Conservation (phyloP, 768 basidiomycete species). For the Trametes coccinea region DNA sequence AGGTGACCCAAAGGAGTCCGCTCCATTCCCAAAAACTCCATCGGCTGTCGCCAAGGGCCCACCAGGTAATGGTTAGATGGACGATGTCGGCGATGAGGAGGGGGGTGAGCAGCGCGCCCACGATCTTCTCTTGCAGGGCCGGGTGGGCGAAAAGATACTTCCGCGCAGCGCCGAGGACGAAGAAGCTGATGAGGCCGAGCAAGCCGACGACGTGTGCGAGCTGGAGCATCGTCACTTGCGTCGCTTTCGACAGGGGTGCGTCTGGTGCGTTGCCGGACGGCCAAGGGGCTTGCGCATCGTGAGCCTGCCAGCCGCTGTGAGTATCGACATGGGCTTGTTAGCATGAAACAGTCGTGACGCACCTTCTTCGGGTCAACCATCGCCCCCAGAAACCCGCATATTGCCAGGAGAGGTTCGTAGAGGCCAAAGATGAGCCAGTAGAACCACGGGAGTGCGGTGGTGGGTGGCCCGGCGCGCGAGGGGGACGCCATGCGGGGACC, state of each 20-base stretch:
- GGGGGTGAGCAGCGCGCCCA: conserved; percentile 61
- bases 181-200: conserved; percentile 68
- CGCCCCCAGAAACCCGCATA: conserved; percentile 65
- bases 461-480: conserved; percentile 38
- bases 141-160: conserved; percentile 58
- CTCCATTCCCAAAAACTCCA: conserved; percentile 66
- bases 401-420: conserved; percentile 71
- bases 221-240: conserved; percentile 69
- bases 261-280: conserved; percentile 48
- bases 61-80: conserved; percentile 68
- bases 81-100: conserved; percentile 68
- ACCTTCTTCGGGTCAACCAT: conserved; percentile 65
- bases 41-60: conserved; percentile 71
- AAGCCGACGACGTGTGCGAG: conserved; percentile 79
- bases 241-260: conserved; percentile 54
- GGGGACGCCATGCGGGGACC: conserved; percentile 7
- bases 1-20: conserved; percentile 68
- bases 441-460: conserved; percentile 68
- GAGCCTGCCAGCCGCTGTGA: conserved; percentile 45
- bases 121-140: conserved; percentile 72
- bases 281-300: conserved; percentile 80
- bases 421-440: conserved; percentile 75
- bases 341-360: conserved; percentile 14
- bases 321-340: no score
- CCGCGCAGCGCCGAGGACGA: conserved; percentile 61